Conservation (phyloP, 768 basidiomycete genomes). For the Tylopilus felleus region DNA sequence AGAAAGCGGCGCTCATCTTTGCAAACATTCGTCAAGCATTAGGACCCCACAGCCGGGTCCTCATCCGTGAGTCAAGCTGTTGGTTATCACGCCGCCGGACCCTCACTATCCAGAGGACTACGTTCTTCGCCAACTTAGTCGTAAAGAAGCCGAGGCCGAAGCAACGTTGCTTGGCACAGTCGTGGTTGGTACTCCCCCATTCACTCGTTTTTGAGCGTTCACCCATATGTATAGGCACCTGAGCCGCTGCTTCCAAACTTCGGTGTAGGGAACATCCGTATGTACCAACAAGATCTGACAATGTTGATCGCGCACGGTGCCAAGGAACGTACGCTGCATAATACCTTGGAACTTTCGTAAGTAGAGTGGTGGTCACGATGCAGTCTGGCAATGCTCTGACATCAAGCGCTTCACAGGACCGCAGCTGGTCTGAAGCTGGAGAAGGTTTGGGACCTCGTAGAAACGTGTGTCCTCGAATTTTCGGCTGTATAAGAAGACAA, state of each 20-base stretch:
- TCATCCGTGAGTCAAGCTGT: constrained; percentile 27
- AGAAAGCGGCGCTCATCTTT: constrained; percentile 25
- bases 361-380: background rate
- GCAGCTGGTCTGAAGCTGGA: constrained; percentile 29
- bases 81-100: background rate
- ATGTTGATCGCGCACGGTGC: constrained; percentile 33
- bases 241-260: constrained; percentile 33
- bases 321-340: constrained; percentile 32
- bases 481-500: constrained; percentile 17
- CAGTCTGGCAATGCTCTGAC: constrained; percentile 4
- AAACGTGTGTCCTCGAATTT: constrained; percentile 26
- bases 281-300: constrained; percentile 30
- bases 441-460: constrained; percentile 31
- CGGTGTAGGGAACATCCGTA: constrained; percentile 28
- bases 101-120: constrained; percentile 21
- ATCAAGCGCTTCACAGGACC: constrained; percentile 6
- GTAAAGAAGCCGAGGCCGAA: constrained; percentile 11
- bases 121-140: constrained; percentile 17
- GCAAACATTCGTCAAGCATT: constrained; percentile 30
- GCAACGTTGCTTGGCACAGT: constrained; percentile 8
- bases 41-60: constrained; percentile 28
- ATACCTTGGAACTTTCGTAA: constrained; percentile 30
- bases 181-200: constrained; percentile 17
- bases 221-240: constrained; percentile 26
- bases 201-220: background rate